A percentile compares a stretch with the other conserved stretches of the same genome.
phyloP scores from a whole-genome alignment of 176 grass and related monocot genomes.

The Rhipidocladum racemiflorum region DNA sequence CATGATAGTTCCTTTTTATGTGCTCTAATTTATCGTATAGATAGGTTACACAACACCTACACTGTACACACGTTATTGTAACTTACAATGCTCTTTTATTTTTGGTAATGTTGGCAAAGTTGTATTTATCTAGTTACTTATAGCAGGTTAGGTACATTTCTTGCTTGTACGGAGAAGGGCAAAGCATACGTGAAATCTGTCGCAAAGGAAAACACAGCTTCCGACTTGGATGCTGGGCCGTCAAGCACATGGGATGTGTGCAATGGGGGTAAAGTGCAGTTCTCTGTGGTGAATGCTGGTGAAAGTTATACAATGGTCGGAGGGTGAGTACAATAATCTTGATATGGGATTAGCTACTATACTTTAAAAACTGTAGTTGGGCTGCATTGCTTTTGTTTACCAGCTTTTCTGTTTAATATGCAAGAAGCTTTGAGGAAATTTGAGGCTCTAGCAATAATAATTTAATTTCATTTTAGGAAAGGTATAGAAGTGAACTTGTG shows the following conservation, averaged over 20 bases:
- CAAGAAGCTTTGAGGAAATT: neutral
- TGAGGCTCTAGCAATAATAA: neutral
- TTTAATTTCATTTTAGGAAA: conserved; percentile 52
- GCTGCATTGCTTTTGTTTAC: neutral
- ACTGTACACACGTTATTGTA: neutral
- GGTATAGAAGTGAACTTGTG: conserved; percentile 83
- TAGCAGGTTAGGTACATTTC: conserved; percentile 63
- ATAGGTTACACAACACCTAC: neutral
- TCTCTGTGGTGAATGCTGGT: conserved; percentile 62
- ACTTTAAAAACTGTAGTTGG: neutral
- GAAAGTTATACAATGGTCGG: conserved; percentile 84
- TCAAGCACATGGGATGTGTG: conserved; percentile 70
- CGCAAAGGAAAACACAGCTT: conserved; percentile 32
- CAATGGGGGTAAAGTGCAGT: conserved; percentile 57
- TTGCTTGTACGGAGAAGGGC: conserved; percentile 76
- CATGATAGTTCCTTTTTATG: neutral
- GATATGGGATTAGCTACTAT: neutral
- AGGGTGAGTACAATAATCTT: conserved; percentile 54
- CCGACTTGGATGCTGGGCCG: conserved; percentile 38
- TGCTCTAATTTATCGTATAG: neutral
- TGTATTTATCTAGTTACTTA: conserved; percentile 19
- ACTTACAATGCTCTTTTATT: neutral
- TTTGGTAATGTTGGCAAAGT: neutral
- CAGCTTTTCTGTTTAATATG: neutral
- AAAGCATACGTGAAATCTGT: conserved; percentile 67